phyloP scores from a whole-genome alignment of 208 protist species.

The Trypanosoma boissoni region DNA sequence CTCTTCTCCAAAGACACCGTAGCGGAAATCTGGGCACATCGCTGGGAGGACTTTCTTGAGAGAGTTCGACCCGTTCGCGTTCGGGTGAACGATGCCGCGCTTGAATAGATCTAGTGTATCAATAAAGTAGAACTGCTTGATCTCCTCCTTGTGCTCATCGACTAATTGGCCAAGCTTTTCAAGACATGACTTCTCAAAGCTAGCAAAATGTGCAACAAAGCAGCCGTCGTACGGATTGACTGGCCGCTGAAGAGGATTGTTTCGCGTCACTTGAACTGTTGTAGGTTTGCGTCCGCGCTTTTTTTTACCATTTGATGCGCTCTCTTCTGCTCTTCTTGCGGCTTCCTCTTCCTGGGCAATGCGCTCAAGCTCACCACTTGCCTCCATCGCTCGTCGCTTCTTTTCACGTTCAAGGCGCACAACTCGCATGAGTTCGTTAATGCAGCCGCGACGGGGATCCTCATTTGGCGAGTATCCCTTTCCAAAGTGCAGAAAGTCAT shows the following conservation, averaged over 20 bases:
- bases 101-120: constrained; percentile 87
- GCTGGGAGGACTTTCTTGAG: constrained; percentile 90
- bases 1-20: constrained; percentile 80
- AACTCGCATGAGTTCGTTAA: constrained; percentile 80
- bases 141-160: constrained; percentile 72
- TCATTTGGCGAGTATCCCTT: constrained; percentile 81
- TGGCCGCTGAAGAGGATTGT: constrained; percentile 40
- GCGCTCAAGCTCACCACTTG: constrained; percentile 46
- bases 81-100: constrained; percentile 74
- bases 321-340: constrained; percentile 16
- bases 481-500: constrained; percentile 88
- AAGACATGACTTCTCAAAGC: constrained; percentile 87
- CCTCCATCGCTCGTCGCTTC: constrained; percentile 58
- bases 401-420: constrained; percentile 70
- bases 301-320: constrained; percentile 17
- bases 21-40: constrained; percentile 83
- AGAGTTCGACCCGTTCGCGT: constrained; percentile 82
- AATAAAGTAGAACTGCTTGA: constrained; percentile 82
- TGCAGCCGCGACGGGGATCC: constrained; percentile 62
- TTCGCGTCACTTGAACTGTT: constrained; percentile 39
- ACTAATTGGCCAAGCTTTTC: constrained; percentile 80
- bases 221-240: constrained; percentile 76
- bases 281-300: constrained; percentile 11
- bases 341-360: constrained; percentile 21
- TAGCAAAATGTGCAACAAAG: constrained; percentile 86